A percentile compares a stretch with the other conserved stretches of the same genome.
These are phyloP conservation scores for Rhynchospora tenuis DNA, from an alignment of 176 grass and related monocot species.

Conservation along the genomic window DNA sequence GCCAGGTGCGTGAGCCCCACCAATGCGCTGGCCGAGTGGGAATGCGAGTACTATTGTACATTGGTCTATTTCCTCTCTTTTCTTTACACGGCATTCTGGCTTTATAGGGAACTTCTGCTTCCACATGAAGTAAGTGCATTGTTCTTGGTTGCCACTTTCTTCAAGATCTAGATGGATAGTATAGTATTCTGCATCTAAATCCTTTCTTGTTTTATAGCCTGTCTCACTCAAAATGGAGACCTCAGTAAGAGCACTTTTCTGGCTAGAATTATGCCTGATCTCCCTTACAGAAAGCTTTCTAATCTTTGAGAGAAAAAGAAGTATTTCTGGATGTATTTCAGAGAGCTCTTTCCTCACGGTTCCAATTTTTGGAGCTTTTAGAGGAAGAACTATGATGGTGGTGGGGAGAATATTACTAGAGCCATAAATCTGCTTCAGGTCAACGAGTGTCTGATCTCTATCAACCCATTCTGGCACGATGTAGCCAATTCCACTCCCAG, in stretches of 20 bases:
- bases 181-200: conserved; percentile 40
- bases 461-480: conserved; percentile 60
- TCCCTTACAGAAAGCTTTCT: conserved; percentile 36
- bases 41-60: conserved; percentile 61
- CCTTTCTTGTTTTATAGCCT: conserved; percentile 28
- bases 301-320: conserved; percentile 65
- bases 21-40: conserved; percentile 28
- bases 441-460: conserved; percentile 3
- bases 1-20: conserved; percentile 24
- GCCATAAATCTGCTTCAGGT: conserved; percentile 34
- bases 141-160: conserved; percentile 21
- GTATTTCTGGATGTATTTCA: conserved; percentile 51
- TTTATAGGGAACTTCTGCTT: conserved; percentile 58
- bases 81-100: conserved; percentile 37
- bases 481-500: conserved; percentile 39
- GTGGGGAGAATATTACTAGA: conserved; percentile 23
- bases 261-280: background rate
- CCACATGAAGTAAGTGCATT: conserved; percentile 66
- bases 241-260: conserved; percentile 19
- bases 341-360: conserved; percentile 57
- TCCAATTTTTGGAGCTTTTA: conserved; percentile 39
- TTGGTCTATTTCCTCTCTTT: conserved; percentile 43
- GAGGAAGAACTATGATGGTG: conserved; percentile 42
- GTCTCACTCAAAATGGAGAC: conserved; percentile 48
- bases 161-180: conserved; percentile 38